Evolutionary conservation across 2,329 filamentous ascomycete genomes (phyloP), one percentile per base, ranked within the genome.

Genomic region (Pseudogymnoascus sp.): DNA sequence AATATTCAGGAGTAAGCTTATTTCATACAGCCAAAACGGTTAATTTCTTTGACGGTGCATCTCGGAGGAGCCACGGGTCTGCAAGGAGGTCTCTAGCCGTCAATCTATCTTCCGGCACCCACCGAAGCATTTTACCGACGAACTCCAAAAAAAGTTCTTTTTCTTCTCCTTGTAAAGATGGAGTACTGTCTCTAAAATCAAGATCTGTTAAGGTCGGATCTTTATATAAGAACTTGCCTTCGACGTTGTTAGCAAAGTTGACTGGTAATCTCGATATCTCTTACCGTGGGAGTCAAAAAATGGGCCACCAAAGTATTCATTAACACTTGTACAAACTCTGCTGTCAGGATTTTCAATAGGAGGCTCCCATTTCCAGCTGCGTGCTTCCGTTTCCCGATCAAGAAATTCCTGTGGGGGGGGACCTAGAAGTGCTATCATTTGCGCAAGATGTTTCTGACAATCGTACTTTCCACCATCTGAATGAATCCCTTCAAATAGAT

Each of bases 341-440:
- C 61, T 63, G 18, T 71, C 10, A 21, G 18, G 14, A 61, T 68
- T 66, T 29, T 65, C 68, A 61, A 76, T 63, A 66, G 70, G 65
- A 64, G 70, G 36, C 4, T 70, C 70, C 70, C 70, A 77, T n/a
- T 73, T 74, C 51, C 47, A 69, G 62, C 69, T 70, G 67, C 71
- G 76, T 70, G 65, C 18, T 69, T 63, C 23, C 21, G 5, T 12
- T 39, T 64, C 73, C 37, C 73, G 71, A 66, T 71, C 65, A 62
- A 77, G 63, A 7, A 78, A 51, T 63, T 74, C 71, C 63, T 67
- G 70, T 47, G 74, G 75, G 5, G 76, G 76, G 45, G 70, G 72
- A 16, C 76, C 77, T 2, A 79, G 67, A 63, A 79, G 69, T 18
- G 72, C 74, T 62, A 77, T 76, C 71, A 79, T 79, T 66, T 78